Conservation (phyloP, 2,329 filamentous ascomycete species). For the Calonectria henricotiae region DNA sequence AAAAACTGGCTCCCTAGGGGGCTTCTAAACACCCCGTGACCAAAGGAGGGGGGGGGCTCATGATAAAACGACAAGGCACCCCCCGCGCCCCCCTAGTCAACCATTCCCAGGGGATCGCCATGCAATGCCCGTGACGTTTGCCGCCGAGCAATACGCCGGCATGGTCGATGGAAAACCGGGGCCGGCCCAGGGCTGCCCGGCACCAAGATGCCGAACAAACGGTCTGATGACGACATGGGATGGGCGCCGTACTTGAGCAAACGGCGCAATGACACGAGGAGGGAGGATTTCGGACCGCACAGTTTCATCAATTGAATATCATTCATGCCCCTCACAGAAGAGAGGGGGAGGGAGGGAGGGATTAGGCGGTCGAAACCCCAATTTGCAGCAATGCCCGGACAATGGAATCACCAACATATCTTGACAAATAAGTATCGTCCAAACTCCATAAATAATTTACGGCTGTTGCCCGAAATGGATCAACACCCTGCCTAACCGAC, state of each 20-base stretch:
- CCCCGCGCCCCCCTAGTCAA: not conserved
- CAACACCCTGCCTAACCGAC: not conserved
- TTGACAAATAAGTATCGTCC: not conserved
- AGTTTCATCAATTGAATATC: not conserved
- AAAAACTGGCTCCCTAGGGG: slow-evolving; percentile 14
- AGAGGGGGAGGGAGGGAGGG: not conserved
- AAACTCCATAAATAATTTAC: slow-evolving; percentile 16
- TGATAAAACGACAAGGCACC: slow-evolving; percentile 12
- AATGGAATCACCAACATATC: not conserved
- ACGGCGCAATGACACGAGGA: not conserved
- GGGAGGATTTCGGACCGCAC: slow-evolving; percentile 1
- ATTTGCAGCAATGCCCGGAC: not conserved
- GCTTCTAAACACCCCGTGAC: slow-evolving; percentile 19
- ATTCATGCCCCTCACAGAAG: not conserved
- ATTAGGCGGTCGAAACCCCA: not conserved
- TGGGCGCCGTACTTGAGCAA: not conserved
- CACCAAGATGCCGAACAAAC: slow-evolving; percentile 19
- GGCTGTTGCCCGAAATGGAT: not conserved
- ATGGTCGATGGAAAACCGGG: not conserved
- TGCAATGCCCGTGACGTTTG: slow-evolving; percentile 24
- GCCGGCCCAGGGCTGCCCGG: slow-evolving; percentile 9
- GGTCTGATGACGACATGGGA: slow-evolving; percentile 19
- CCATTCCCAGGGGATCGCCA: slow-evolving; percentile 14
- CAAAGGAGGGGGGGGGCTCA: not conserved
- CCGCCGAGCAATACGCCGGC: slow-evolving; percentile 28